Conservation (phyloP, 352 stramenopile genomes). For the Aphanomyces euteiches region DNA sequence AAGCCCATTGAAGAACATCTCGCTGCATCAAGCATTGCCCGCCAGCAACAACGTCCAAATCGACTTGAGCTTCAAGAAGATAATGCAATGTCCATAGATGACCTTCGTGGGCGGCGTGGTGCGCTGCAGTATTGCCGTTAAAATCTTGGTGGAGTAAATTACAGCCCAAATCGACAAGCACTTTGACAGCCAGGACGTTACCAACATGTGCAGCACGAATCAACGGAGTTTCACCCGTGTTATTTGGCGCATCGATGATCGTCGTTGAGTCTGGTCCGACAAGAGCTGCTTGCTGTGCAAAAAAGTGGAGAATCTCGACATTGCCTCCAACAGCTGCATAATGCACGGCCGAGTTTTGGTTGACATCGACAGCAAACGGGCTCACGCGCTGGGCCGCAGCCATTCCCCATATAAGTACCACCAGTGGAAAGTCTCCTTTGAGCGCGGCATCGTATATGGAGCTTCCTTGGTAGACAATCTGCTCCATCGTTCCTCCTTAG, state of each 20-base stretch:
- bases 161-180: constrained; percentile 48
- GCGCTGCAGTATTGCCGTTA: constrained; percentile 58
- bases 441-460: constrained; percentile 67
- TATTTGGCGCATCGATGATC: constrained; percentile 57
- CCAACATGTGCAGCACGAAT: constrained; percentile 73
- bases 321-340: constrained; percentile 47
- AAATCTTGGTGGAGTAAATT: constrained; percentile 51
- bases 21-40: constrained; percentile 39
- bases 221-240: constrained; percentile 61
- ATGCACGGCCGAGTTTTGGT: constrained; percentile 59
- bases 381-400: constrained; percentile 52
- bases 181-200: constrained; percentile 59
- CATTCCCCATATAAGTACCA: constrained; percentile 84
- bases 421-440: constrained; percentile 80
- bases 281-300: constrained; percentile 65
- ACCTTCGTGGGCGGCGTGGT: constrained; percentile 64
- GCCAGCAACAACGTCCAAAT: constrained; percentile 31
- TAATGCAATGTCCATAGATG: constrained; percentile 76
- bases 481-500: neutral
- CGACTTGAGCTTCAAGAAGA: constrained; percentile 38
- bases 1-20: constrained; percentile 60
- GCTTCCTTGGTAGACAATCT: constrained; percentile 55
- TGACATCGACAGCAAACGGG: constrained; percentile 39
- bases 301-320: constrained; percentile 71
- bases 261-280: constrained; percentile 31